Conservation (phyloP, 306 rosid species). For the Dryas drummondii region DNA sequence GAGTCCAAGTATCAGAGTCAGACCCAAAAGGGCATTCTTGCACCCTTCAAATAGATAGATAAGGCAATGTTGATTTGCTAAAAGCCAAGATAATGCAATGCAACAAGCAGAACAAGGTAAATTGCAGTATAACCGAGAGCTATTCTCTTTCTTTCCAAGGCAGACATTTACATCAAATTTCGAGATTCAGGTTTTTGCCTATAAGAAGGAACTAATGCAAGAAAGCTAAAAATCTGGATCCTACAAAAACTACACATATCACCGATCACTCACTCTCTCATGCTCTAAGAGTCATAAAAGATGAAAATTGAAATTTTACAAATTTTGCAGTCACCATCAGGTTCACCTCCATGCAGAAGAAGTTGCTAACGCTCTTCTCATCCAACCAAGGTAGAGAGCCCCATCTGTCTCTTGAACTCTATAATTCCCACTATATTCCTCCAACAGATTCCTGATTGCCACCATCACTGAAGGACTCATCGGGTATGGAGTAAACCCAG, state of each 20-base stretch:
- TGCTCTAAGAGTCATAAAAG: slow-evolving; percentile 19
- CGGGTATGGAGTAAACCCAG: slow-evolving; percentile 57
- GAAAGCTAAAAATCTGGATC: slow-evolving; percentile 22
- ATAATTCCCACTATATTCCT: slow-evolving; percentile 49
- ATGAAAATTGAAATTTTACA: slow-evolving; percentile 26
- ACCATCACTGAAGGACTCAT: slow-evolving; percentile 49
- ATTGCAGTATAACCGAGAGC: not conserved
- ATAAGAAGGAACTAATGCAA: slow-evolving; percentile 15
- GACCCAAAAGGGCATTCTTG: too few relatives aligned
- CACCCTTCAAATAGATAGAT: too few relatives aligned
- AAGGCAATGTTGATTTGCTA: not conserved
- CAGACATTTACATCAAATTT: slow-evolving; percentile 38
- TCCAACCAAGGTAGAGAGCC: slow-evolving; percentile 79
- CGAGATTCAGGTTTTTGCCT: slow-evolving; percentile 24
- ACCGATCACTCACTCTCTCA: slow-evolving; percentile 8
- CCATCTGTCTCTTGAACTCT: slow-evolving; percentile 42
- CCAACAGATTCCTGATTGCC: slow-evolving; percentile 46
- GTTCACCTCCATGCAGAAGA: slow-evolving; percentile 79
- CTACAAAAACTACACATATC: slow-evolving; percentile 32
- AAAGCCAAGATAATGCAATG: not conserved
- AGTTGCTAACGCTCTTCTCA: slow-evolving; percentile 55
- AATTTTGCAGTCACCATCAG: not conserved
- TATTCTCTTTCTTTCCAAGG: slow-evolving; percentile 6
- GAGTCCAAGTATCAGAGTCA: too few relatives aligned
- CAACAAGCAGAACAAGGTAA: not conserved